Evolutionary conservation across 192 early-diverging fungal genomes (phyloP), one percentile per base, ranked within the genome.

Genomic region (Diversispora epigaea): DNA sequence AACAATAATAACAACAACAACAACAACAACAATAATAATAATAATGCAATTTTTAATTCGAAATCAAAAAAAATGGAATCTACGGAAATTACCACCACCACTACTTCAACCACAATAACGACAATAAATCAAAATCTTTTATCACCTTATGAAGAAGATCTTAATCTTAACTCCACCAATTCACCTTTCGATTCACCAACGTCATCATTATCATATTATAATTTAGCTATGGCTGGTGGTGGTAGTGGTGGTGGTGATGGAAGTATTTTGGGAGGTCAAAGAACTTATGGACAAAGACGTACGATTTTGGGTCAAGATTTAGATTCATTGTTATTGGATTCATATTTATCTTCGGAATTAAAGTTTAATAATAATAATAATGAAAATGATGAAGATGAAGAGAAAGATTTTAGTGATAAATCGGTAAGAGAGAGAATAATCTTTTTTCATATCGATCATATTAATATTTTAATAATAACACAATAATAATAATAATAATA

Each of bases 251-350:
- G 25, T 32, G 25, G 25, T 41, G 21, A 6, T 41, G 61, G 32
- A 63, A 68, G 4, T 68, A 19, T 3, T 47, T 9, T 54, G 11
- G 25, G 68, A 54, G 50, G 19, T 32, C 49, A 40, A 55, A 55
- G 39, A n/a, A 69, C 68, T 40, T 73, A 73, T n/a, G 71, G 71
- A 61, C 9, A 62, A 61, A 32, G 71, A 6, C 55, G 71, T 8
- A 73, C 71, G 14, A 69, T 69, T 54, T 25, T 69, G 15, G 49
- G 49, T 3, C 46, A 41, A 69, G 49, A 54, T 54, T 32, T 54
- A 3, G 68, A 69, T 55, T 21, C 49, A 1, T 32, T 54, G 4
- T 10, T 49, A 11, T 0, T 54, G 14, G 68, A 69, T 69, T 39
- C 7, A 7, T 69, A 10, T 21, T 6, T 43, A 3, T 3, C 15